Conservation (phyloP, 805 yeast genomes). For the Yamadazyma olivae region DNA sequence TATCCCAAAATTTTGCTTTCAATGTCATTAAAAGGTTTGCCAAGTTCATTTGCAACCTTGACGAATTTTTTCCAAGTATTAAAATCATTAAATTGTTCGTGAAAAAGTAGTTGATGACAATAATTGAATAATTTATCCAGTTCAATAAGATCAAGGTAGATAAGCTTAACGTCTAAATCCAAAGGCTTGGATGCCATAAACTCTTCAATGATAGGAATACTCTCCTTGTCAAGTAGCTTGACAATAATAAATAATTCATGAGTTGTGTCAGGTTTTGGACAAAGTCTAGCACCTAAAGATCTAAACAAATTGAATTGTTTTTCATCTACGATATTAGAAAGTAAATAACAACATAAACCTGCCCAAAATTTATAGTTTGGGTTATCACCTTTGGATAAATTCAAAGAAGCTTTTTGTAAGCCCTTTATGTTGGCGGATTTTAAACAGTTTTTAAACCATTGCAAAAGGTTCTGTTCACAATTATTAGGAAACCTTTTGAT, state of each 20-base stretch:
- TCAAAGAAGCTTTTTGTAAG: slow-evolving; percentile 51
- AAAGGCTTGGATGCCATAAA: slow-evolving; percentile 20
- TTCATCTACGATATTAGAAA: slow-evolving; percentile 26
- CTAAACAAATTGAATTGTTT: slow-evolving; percentile 55
- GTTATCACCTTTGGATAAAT: slow-evolving; percentile 29
- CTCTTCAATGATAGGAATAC: slow-evolving; percentile 10
- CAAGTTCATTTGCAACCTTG: slow-evolving; percentile 40
- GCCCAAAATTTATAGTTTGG: slow-evolving; percentile 47
- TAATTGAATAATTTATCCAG: slow-evolving; percentile 36
- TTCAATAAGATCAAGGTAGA: slow-evolving; percentile 48
- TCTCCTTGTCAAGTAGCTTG: slow-evolving; percentile 13
- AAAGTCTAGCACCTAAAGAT: slow-evolving; percentile 55
- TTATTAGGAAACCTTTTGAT: slow-evolving; percentile 54
- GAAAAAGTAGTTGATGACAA: slow-evolving; percentile 41
- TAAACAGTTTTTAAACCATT: slow-evolving; percentile 59
- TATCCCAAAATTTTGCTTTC: slow-evolving; percentile 9
- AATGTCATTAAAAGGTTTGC: slow-evolving; percentile 28
- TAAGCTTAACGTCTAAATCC: slow-evolving; percentile 63
- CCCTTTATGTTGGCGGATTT: slow-evolving; percentile 46
- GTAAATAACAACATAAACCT: slow-evolving; percentile 50
- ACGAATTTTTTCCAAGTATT: slow-evolving; percentile 64
- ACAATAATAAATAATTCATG: slow-evolving; percentile 68
- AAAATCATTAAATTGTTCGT: slow-evolving; percentile 65
- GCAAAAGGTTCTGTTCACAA: slow-evolving; percentile 33
- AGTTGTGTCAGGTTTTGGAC: slow-evolving; percentile 54